Percentiles rank a stretch among this genome's conserved stretches.
Conservation (phyloP, 305 asterid species). For the Caryopteris hybrid region DNA sequence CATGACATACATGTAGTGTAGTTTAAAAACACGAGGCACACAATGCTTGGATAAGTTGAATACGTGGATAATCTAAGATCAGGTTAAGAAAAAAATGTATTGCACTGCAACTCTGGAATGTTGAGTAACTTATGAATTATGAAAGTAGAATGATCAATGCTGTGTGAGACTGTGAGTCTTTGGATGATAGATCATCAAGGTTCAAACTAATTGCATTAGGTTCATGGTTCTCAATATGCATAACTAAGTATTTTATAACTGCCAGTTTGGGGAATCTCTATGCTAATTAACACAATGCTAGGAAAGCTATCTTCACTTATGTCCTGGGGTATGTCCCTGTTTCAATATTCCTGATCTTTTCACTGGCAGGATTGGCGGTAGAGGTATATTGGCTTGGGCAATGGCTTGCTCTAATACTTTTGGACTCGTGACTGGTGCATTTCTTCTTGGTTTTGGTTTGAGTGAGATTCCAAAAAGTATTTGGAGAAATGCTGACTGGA, state of each 20-base stretch:
- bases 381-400: conserved; percentile 79
- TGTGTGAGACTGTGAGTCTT: conserved; percentile 4
- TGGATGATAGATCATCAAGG: not conserved
- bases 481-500: conserved; percentile 98
- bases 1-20: not conserved
- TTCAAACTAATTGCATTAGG: conserved; percentile 2
- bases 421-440: conserved; percentile 98
- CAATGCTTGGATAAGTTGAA: not conserved
- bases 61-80: not conserved
- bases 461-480: conserved; percentile 88
- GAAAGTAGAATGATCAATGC: not conserved
- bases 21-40: not conserved
- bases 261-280: conserved; percentile 12
- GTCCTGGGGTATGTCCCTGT: conserved; percentile 15
- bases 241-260: not conserved
- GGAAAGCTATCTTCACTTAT: not conserved
- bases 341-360: conserved; percentile 19
- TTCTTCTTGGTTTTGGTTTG: conserved; percentile 99
- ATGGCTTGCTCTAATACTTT: conserved; percentile 99
- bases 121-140: not conserved
- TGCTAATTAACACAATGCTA: conserved; percentile 6
- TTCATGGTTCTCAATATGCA: not conserved
- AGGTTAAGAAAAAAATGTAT: not conserved
- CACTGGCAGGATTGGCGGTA: conserved; percentile 44
- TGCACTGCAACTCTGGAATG: not conserved